Base-by-base conservation (phyloP, 139 green algal genomes). In the Cymbomonas tetramitiformis region DNA sequence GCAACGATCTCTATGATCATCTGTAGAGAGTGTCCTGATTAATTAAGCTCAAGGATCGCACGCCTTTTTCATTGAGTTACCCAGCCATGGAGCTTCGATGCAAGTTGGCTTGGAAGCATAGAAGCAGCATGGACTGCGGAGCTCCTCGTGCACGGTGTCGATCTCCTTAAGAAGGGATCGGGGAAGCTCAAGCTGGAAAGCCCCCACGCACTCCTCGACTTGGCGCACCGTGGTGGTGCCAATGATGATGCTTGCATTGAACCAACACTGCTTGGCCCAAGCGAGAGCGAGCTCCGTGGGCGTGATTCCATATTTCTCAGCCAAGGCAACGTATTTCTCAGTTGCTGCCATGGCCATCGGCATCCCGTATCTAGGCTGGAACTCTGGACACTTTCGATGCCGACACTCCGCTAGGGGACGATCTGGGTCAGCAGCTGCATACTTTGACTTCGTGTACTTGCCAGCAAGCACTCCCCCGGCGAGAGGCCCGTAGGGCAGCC, bases 151-250 rank as follows among this genome's bases (percentile, higher is more conserved):
- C 12, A 84, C 52, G 0, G 23, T 63, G 31, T 83, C 71, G 26
- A 85, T 67, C 0, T 56, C 70, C 30, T 67, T 30, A 18, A 77
- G 24, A 3, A 71, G 67, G 4, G 74, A 72, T 19, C 78, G 46
- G 29, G 65, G 52, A 10, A 86, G 38, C 3, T 49, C 33, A 21
- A 51, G 8, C 34, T n/a, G 8, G 57, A 71, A 80, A 1, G 66
- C 69, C n/a, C 21, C 47, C 2, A 80, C 55, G 66, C 75, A 73
- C 49, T 80, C 72, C 40, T 75, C 54, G 5, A 81, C 32, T 61
- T 84, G 79, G 28, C 67, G 46, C 50, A 82, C 32, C 3, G 33
- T 68, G 19, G 69, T 82, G 48, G 67, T 69, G 0, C 72, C 72
- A 33, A 77, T 79, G 51, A 80, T 83, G 46, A 71, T 67, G 25